Evolutionary conservation across 306 rosid genomes (phyloP), one percentile per base, ranked within the genome.

Genomic region (Rosa multiflora): DNA sequence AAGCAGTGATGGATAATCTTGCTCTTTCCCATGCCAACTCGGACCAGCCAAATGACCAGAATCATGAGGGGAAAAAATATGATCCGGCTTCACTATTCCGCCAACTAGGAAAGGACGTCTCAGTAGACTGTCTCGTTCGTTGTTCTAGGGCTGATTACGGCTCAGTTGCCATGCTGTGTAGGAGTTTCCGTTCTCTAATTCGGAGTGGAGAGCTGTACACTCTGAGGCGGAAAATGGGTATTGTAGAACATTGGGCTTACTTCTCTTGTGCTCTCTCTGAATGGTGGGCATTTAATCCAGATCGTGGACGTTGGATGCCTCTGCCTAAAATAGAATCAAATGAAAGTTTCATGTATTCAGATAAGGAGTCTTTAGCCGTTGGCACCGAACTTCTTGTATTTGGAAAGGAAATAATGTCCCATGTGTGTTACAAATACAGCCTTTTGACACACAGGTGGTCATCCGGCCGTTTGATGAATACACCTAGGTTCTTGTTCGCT

Each of bases 341-440:
- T 61, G 83, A 81, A 14, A 90, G 91, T 70, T 93, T 93, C 79
- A 83, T 74, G 89, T 83, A 81, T 61, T 85, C 94, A 0, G 92
- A 90, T 56, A 93, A 91, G 81, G 98, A 93, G 83, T 93, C 97
- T 0, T 82, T 93, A 77, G 98, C 85, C 1, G 97, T 93, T 77
- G 98, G 98, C 37, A 91, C 94, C 0, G 90, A 93, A 35, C 92
- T 93, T 78, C 91, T 93, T 78, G 95, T 93, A 62, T 91, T 93
- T 51, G 97, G 98, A 75, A 88, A 49, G 86, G 92, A 86, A 78
- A 78, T 88, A 47, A 55, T 3, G 9, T 75, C 87, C 68, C 87
- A 73, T 63, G 78, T 85, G 23, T 73, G 91, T 70, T 87, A 86
- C 67, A 84, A 69, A 67, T 93, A 91, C 51, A 88, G 89, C 82